These are phyloP conservation scores for Rosa chinensis DNA, from an alignment of 306 rosid species.

Conservation along the genomic window DNA sequence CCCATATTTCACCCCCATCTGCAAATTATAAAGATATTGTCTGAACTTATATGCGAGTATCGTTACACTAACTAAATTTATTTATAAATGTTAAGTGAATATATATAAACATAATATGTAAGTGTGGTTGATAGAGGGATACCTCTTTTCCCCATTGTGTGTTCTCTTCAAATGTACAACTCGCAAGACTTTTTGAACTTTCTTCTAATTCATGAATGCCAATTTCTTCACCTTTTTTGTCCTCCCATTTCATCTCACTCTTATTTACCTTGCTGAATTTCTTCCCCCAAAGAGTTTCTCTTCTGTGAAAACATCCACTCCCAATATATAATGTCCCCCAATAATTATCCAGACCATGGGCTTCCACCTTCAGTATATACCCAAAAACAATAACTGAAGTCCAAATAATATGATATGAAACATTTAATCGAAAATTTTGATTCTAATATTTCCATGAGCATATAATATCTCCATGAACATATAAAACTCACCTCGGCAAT, in stretches of 20 bases:
- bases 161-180: slow-evolving; percentile 59
- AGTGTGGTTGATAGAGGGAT: background rate
- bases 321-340: slow-evolving; percentile 73
- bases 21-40: background rate
- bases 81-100: background rate
- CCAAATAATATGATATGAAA: background rate
- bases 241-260: slow-evolving; percentile 34
- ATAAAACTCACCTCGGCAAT: slow-evolving; percentile 41
- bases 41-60: background rate
- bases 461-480: slow-evolving; percentile 56
- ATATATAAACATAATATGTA: background rate
- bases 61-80: background rate
- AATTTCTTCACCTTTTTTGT: slow-evolving; percentile 37
- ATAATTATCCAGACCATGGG: slow-evolving; percentile 52
- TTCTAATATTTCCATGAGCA: background rate
- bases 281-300: slow-evolving; percentile 61
- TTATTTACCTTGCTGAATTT: slow-evolving; percentile 38
- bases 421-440: background rate
- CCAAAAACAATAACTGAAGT: background rate
- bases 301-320: slow-evolving; percentile 73
- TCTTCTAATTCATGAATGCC: slow-evolving; percentile 41
- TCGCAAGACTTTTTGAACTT: slow-evolving; percentile 55
- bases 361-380: slow-evolving; percentile 47
- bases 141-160: slow-evolving; percentile 78
- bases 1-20: slow-evolving; percentile 64